Base-by-base conservation (phyloP, 495 filamentous ascomycete genomes). In the Aspergillus biplanus region DNA sequence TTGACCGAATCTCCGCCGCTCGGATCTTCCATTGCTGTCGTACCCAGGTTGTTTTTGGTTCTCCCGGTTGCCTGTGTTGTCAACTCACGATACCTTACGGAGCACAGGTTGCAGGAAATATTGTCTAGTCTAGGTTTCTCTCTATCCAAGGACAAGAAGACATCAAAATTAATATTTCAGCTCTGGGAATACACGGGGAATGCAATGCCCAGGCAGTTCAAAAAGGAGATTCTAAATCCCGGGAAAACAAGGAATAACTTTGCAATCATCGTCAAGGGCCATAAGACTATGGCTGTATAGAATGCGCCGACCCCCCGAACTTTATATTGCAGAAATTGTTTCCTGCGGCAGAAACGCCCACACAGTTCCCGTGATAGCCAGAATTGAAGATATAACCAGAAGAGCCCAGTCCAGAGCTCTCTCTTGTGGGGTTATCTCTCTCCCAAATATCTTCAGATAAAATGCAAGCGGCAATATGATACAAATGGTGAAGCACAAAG, bases 401-500 rank as follows among this genome's bases (percentile, higher is more conserved):
- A 97, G 72, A 61, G 80, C 71, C 82, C 86, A 92, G 68, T 89
- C 85, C 33, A 92, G 66, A 3, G 85, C 70, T 62, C 85, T 86
- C 70, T 97, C 92, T 46, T 72, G 67, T 5, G 70, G 69, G n/a
- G 78, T 75, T 54, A 99, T 86, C 67, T 96, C 87, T 32, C 86
- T 80, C n/a, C 87, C 87, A 73, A 97, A 99, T 27, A 99, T 88
- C 78, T 93, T 97, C 58, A 99, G 78, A 71, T 99, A 91, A 69
- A 99, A 99, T 21, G 91, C 83, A 32, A 96, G 73, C 4, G 95
- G 95, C 63, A 95, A 78, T 44, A 96, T 93, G 62, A 99, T 89
- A 76, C 95, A 97, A 57, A 98, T 95, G 12, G 90, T 90, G 73
- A 97, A 97, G 71, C 93, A 96, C 57, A 97, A 82, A n/a, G 91